Percentiles rank a stretch among this genome's conserved stretches.
phyloP scores from a whole-genome alignment of 805 yeast species.

The Ogataea pignaliae region DNA sequence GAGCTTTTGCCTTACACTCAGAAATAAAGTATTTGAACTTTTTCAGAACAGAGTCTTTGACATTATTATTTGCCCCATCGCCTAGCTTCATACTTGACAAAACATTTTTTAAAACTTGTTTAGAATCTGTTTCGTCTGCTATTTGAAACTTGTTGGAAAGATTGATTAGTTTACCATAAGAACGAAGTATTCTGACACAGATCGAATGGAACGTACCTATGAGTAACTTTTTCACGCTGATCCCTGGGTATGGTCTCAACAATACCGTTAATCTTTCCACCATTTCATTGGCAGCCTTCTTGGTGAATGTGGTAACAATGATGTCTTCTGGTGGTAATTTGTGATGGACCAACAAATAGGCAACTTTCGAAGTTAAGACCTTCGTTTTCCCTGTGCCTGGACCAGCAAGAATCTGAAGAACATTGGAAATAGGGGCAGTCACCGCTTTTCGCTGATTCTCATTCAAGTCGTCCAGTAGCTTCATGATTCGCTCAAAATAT shows the following conservation, averaged over 20 bases:
- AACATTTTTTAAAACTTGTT: conserved; percentile 40
- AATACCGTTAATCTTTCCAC: conserved; percentile 47
- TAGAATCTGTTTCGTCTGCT: conserved; percentile 62
- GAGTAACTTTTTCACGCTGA: conserved; percentile 40
- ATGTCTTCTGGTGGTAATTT: conserved; percentile 56
- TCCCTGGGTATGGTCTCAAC: conserved; percentile 29
- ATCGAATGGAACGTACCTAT: conserved; percentile 92
- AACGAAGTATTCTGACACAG: conserved; percentile 55
- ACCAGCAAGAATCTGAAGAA: conserved; percentile 52
- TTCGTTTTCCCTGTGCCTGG: conserved; percentile 78
- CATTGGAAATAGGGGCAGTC: conserved; percentile 32
- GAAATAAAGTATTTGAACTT: conserved; percentile 46
- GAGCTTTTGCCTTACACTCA: conserved; percentile 49
- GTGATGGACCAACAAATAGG: conserved; percentile 52
- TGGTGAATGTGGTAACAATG: conserved; percentile 88
- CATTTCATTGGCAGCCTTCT: conserved; percentile 89
- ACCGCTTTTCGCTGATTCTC: conserved; percentile 41
- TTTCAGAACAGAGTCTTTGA: conserved; percentile 36
- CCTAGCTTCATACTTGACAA: conserved; percentile 9
- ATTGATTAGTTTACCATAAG: conserved; percentile 50
- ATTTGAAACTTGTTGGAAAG: conserved; percentile 40
- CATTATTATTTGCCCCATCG: conserved; percentile 7
- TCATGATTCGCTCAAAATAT: too few species aligned
- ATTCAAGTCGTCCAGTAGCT: conserved; percentile 31
- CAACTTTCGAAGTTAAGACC: conserved; percentile 76